A percentile compares a stretch with the other conserved stretches of the same genome.
Evolutionary conservation across 2,329 filamentous ascomycete species (phyloP).

Genomic region (Trichophyton benhamiae): DNA sequence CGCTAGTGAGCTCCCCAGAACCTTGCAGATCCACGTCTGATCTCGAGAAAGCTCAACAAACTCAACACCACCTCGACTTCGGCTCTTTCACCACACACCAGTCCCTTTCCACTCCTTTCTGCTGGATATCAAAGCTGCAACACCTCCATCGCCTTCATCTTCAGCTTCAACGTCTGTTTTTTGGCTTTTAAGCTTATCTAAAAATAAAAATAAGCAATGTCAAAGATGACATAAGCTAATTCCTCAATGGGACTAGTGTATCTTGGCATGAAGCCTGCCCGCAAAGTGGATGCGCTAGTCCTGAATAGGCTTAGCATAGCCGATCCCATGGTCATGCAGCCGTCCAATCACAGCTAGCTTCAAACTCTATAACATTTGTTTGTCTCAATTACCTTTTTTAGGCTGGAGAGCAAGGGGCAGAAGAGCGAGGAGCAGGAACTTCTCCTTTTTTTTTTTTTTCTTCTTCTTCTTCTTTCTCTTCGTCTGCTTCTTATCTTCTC

Average conservation of each 20-base stretch:
- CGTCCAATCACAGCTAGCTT: background rate
- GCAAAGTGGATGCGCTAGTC: background rate
- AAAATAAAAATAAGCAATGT: background rate
- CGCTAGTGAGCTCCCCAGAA: background rate
- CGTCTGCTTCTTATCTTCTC: background rate
- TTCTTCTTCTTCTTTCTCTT: background rate
- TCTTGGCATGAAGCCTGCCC: background rate
- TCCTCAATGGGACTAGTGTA: background rate
- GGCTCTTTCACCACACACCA: background rate
- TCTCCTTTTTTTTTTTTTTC: background rate
- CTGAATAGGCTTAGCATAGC: background rate
- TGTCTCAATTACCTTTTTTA: constrained; percentile 2
- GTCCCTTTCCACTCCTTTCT: background rate
- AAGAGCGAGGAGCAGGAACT: background rate
- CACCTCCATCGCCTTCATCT: background rate
- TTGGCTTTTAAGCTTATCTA: background rate
- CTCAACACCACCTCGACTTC: background rate
- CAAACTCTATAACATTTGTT: background rate
- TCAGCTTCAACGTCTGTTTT: background rate
- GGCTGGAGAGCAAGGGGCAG: background rate
- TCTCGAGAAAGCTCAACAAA: background rate
- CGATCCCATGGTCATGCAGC: background rate
- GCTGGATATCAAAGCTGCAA: background rate
- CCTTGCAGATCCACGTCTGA: background rate
- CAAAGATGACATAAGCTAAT: background rate